Percentiles rank a stretch among this genome's conserved stretches.
Conservation (phyloP, 2,329 filamentous ascomycete genomes). For the Camptophora hylomeconis region DNA sequence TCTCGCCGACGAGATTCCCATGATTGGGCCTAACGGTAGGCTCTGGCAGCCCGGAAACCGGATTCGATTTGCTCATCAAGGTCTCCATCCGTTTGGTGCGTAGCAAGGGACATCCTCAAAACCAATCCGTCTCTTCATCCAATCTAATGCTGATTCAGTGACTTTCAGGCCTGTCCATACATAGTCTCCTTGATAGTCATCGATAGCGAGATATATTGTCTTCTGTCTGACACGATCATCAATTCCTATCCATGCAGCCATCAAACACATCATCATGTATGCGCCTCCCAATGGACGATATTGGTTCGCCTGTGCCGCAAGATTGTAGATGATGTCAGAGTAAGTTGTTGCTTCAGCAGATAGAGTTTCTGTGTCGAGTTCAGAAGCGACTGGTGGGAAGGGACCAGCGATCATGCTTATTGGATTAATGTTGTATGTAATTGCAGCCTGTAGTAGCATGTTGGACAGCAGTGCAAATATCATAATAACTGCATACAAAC, state of each 20-base stretch:
- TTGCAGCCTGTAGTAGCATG: constrained; percentile 21
- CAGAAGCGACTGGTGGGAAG: constrained; percentile 17
- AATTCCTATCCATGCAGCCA: constrained; percentile 18
- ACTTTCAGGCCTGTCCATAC: too few relatives aligned
- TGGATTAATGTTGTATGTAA: constrained; percentile 12
- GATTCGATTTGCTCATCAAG: too few relatives aligned
- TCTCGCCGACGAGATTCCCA: too few relatives aligned
- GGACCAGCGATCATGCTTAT: constrained; percentile 16
- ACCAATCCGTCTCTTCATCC: too few relatives aligned
- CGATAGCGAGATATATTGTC: neutral
- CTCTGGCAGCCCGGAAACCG: too few relatives aligned
- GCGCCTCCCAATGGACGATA: constrained; percentile 23
- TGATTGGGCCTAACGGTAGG: too few relatives aligned
- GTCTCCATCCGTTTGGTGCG: too few relatives aligned
- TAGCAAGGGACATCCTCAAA: too few relatives aligned
- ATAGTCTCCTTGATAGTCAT: neutral
- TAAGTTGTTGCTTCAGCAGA: too few relatives aligned
- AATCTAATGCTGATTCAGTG: too few relatives aligned
- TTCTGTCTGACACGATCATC: constrained; percentile 9
- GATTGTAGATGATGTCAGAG: too few relatives aligned
- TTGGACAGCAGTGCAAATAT: constrained; percentile 21
- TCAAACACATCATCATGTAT: constrained; percentile 20
- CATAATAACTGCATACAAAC: constrained; percentile 22
- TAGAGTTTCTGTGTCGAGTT: too few relatives aligned
- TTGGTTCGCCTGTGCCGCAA: constrained; percentile 17